Base-by-base conservation (phyloP, 31 red algal genomes). In the Asparagopsis taxiformis region DNA sequence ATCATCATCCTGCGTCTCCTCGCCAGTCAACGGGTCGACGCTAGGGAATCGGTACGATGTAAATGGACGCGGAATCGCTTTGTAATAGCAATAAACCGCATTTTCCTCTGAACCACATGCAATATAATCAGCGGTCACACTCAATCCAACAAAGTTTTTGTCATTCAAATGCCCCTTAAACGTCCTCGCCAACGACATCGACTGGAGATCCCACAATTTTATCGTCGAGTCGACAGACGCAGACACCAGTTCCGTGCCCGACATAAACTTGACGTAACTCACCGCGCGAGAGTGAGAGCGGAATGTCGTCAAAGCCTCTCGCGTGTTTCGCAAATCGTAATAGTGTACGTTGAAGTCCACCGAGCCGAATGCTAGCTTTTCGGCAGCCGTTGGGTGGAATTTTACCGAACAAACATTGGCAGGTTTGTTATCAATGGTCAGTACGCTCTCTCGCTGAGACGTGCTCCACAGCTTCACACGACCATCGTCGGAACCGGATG, bases 351-450 rank as follows among this genome's bases (percentile, higher is more conserved):
- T 35, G 37, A 70, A 71, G 60, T 98, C 89, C 0, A 87, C 90
- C 5, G 71, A 91, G 32, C 94, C 94, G 71, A 98, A 90, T 4
- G 75, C 86, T 4, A 98, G 46, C 46, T 77, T 63, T 51, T 93
- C 79, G 16, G 58, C 85, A 5, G 56, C 34, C 1, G 55, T 52
- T 20, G 94, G 94, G 43, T 75, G 74, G 74, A 94, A 98, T 62
- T 93, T 80, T 24, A 98, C 90, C 32, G 89, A 85, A 65, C 94
- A 98, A 10, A 98, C 94, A 57, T 98, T 93, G 15, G 94, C 94
- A 15, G 30, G 54, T 31, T 61, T 56, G 73, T 88, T 98, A 32
- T 89, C 89, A 75, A 93, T 93, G 6, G 90, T 93, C 46, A 80
- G 55, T 9, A 91, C 60, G 35, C 89, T 91, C 28, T 75, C 50